Evolutionary conservation across 1,284 basidiomycete genomes (phyloP).

Genomic region (Cutaneotrichosporon sp.): DNA sequence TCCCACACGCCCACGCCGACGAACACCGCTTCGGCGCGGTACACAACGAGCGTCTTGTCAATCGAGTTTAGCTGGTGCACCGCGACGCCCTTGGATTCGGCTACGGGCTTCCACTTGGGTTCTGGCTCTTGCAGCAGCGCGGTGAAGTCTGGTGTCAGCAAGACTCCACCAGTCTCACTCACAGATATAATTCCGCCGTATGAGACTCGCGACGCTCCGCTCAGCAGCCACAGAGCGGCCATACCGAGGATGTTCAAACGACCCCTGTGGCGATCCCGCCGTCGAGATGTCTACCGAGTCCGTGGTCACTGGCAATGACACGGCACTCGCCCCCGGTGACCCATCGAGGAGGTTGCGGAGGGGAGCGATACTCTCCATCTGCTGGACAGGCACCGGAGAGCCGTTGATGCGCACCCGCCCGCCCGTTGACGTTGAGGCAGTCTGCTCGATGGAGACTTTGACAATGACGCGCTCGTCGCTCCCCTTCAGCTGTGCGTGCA

Average conservation of each 20-base stretch:
- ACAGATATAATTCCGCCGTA: conserved; percentile 89
- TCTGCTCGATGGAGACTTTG: conserved; percentile 70
- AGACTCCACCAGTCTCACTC: conserved; percentile 7
- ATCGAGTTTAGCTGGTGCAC: conserved; percentile 96
- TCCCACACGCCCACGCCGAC: conserved; percentile 97
- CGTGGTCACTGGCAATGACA: conserved; percentile 34
- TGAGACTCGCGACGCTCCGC: conserved; percentile 73
- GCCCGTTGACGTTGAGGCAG: conserved; percentile 48
- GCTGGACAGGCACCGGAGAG: conserved; percentile 62
- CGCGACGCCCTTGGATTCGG: conserved; percentile 81
- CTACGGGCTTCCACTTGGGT: conserved; percentile 85
- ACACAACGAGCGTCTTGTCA: conserved; percentile 93
- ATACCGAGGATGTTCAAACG: conserved; percentile 12
- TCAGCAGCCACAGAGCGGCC: conserved; percentile 63
- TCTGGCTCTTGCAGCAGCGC: conserved; percentile 96
- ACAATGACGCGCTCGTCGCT: conserved; percentile 70
- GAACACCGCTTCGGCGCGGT: conserved; percentile 93
- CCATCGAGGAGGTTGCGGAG: conserved; percentile 32
- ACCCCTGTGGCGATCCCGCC: conserved; percentile 15
- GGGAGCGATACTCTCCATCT: conserved; percentile 24
- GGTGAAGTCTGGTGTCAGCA: conserved; percentile 64
- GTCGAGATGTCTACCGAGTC: conserved; percentile 25
- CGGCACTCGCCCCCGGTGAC: conserved; percentile 38
- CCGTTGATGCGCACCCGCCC: conserved; percentile 72
- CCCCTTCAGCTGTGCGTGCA: conserved; percentile 59